Evolutionary conservation across 1,139 yeast genomes (phyloP), one percentile per base, ranked within the genome.

Genomic region (Debaryomyces nepalensis): DNA sequence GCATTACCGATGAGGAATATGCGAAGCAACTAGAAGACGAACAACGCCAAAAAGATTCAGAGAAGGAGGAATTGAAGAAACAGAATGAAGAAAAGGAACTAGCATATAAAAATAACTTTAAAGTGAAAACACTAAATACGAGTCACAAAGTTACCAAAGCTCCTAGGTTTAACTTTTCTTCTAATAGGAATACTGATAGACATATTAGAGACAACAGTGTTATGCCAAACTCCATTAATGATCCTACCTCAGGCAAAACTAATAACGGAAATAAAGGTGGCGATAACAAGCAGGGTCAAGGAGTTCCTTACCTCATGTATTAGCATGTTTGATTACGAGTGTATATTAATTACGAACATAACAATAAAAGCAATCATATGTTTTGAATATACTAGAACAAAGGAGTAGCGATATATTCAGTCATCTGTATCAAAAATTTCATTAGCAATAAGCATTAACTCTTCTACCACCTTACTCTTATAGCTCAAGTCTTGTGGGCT

Each of bases 401-500:
- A 3, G 32, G 15, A 16, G 19, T 39, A 39, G n/a, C 27, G n/a
- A 30, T 19, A 21, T 18, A 29, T 24, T 42, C 44, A 66, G n/a
- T 70, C 76, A 41, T 72, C 79, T 19, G 90, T 84, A 54, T 89
- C 96, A 60, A 90, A 90, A 30, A 91, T 90, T 47, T 87, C 95
- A 50, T 80, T 82, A n/a, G 96, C 93, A 55, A 88, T 89, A 49
- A 74, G 64, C 70, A 91, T 80, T 55, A 91, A 77, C 46, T 90
- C 93, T 60, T 90, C 96, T 55, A 91, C 79, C 4, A 89, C 87
- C 48, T 82, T 79, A 46, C 90, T 87, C 66, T 90, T 95, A 49
- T 79, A 81, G 44, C 87, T 84, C 65, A 90, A 79, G 54, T 89
- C 97, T 48, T 84, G 88, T 4, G 87, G 84, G 52, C 81, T 82